phyloP scores from a whole-genome alignment of 139 green algal species.

The Auxenochlorella pyrenoidosa region DNA sequence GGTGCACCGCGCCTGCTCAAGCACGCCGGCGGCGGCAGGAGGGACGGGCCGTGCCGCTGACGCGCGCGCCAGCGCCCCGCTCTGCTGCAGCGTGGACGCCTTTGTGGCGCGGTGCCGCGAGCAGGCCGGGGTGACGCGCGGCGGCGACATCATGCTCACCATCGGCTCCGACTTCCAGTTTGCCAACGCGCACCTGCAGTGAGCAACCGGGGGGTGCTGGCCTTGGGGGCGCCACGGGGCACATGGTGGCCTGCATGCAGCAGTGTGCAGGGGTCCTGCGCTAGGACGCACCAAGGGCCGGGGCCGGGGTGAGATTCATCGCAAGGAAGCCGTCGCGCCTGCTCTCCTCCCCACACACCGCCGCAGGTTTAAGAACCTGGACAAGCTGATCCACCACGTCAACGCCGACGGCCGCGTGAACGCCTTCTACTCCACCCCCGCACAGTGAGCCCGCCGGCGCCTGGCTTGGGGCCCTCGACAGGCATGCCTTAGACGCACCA shows the following conservation, averaged over 20 bases:
- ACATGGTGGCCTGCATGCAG: background rate
- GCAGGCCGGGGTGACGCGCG: conserved; percentile 42
- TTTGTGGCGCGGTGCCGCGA: conserved; percentile 69
- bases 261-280: background rate
- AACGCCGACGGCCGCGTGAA: conserved; percentile 80
- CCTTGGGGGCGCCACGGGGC: too few relatives aligned
- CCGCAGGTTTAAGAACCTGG: conserved; percentile 85
- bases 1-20: background rate
- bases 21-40: background rate
- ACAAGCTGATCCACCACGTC: conserved; percentile 78
- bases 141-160: conserved; percentile 84
- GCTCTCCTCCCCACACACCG: too few relatives aligned
- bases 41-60: too few relatives aligned
- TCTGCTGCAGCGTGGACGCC: conserved; percentile 56
- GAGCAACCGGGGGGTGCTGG: background rate
- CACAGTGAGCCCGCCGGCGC: background rate
- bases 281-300: too few relatives aligned
- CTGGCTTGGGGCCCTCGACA: too few relatives aligned
- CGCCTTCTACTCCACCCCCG: conserved; percentile 89
- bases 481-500: too few relatives aligned
- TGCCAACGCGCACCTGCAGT: conserved; percentile 65
- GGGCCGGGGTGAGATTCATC: too few relatives aligned
- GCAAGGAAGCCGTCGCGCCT: too few relatives aligned
- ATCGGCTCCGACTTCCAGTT: conserved; percentile 92
- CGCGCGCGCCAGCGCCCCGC: too few relatives aligned